Conservation (phyloP, 768 basidiomycete genomes). For the Suillus subaureus region DNA sequence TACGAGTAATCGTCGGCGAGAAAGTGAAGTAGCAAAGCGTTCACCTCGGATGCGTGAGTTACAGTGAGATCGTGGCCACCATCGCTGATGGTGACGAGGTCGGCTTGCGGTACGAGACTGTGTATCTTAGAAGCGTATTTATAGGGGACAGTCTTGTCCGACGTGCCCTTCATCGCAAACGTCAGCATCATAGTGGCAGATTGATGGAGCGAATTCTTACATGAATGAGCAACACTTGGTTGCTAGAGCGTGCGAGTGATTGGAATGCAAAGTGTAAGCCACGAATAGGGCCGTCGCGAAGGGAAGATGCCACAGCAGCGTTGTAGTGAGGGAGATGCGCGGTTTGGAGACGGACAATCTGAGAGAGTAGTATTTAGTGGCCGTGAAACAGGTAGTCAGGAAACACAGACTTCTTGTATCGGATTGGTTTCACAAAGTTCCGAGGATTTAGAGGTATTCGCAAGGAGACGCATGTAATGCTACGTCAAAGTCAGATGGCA, state of each 20-base stretch:
- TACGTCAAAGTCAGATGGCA: constrained; percentile 18
- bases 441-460: constrained; percentile 33
- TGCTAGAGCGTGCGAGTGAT: constrained; percentile 47
- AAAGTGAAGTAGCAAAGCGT: constrained; percentile 28
- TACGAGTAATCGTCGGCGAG: constrained; percentile 13
- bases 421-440: constrained; percentile 30
- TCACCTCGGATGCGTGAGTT: constrained; percentile 35
- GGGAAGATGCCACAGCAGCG: constrained; percentile 72
- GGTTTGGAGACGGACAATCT: constrained; percentile 79
- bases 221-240: constrained; percentile 65
- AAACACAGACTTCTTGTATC: constrained; percentile 44
- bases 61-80: constrained; percentile 35
- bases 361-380: neutral
- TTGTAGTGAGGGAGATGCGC: constrained; percentile 78
- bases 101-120: constrained; percentile 30
- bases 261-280: constrained; percentile 58
- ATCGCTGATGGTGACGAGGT: constrained; percentile 30
- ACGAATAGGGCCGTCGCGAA: constrained; percentile 73
- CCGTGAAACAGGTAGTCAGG: neutral
- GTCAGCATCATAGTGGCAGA: neutral
- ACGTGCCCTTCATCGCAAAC: constrained; percentile 28
- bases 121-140: constrained; percentile 34
- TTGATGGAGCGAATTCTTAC: constrained; percentile 35
- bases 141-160: constrained; percentile 36
- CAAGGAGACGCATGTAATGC: constrained; percentile 56